Base-by-base conservation (phyloP, 352 stramenopile genomes). In the Globisporangium carolinianum region DNA sequence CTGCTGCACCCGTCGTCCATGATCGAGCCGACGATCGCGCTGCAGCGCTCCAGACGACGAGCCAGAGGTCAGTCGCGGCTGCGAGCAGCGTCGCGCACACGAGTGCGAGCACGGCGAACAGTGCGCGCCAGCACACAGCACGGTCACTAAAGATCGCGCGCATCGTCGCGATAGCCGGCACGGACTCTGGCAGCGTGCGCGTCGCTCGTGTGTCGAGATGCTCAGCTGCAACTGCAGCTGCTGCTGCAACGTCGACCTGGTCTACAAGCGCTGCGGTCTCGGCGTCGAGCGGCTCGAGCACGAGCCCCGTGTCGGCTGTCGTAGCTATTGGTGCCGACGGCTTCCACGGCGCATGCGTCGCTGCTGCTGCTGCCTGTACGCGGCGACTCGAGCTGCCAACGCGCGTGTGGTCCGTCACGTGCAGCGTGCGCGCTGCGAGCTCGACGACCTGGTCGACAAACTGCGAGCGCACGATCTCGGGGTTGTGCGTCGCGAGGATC, bases 401-500 rank as follows among this genome's bases (percentile, higher is more conserved):
- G 12, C 48, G 38, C 48, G 39, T 52, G 18, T 24, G 24, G 24
- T 24, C 24, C 24, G 24, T 24, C 15, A 10, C 10, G 53, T 37
- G 6, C 41, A 48, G 24, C 24, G 24, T 24, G 24, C 24, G 24
- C 24, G 24, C 24, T 24, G 24, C 24, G 24, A 24, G 24, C 43
- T 71, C 62, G 6, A 73, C 7, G 5, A 77, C 46, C 38, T 69
- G 58, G 41, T 83, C 69, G 18, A 74, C 63, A 39, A 69, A 74
- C 41, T 39, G 60, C 24, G 74, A 83, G 0, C 53, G 69, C 12
- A 73, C 64, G 10, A 84, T 65, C 53, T 82, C 75, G 11, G 52
- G 67, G 43, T 80, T 84, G 59, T 84, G 72, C 6, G 75, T 82
- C 43, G 71, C 75, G 46, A 84, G 55, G 8, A 84, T n/a, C n/a